Conservation (phyloP, 2,329 filamentous ascomycete genomes). For the Fonsecaea pugnacius region DNA sequence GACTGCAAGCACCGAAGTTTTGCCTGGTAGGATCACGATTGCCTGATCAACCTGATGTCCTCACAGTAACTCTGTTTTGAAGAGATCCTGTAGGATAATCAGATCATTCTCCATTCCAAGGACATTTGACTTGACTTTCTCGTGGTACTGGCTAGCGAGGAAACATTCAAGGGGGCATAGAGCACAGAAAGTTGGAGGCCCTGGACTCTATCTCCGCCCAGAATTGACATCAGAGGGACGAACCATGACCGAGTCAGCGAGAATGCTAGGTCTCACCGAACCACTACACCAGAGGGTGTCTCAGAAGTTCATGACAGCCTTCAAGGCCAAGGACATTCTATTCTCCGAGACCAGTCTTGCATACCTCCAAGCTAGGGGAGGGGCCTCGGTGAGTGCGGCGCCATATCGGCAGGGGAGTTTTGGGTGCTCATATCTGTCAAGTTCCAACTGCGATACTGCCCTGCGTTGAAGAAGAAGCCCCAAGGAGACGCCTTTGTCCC, state of each 20-base stretch:
- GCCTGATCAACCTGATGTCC: background rate
- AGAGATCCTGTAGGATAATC: background rate
- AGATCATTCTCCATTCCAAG: background rate
- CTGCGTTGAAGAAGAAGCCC: slow-evolving; percentile 53
- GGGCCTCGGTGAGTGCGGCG: slow-evolving; percentile 29
- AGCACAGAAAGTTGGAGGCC: background rate
- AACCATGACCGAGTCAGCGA: slow-evolving; percentile 25
- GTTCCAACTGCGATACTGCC: slow-evolving; percentile 56
- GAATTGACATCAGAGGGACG: background rate
- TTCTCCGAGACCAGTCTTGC: slow-evolving; percentile 37
- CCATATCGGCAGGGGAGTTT: background rate
- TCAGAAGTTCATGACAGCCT: slow-evolving; percentile 32
- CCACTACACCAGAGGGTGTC: slow-evolving; percentile 29
- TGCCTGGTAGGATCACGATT: background rate
- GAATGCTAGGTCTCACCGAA: slow-evolving; percentile 24
- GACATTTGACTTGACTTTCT: background rate
- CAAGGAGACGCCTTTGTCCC: slow-evolving; percentile 20
- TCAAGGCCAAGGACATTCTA: slow-evolving; percentile 30
- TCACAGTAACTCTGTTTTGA: background rate
- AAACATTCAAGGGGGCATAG: background rate
- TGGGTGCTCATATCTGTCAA: slow-evolving; percentile 32
- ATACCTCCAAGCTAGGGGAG: slow-evolving; percentile 23
- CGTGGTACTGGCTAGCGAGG: background rate
- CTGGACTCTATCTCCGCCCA: background rate
- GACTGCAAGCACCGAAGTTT: background rate